Evolutionary conservation across 1,284 basidiomycete species (phyloP).

Genomic region (Anthracocystis panici-leucophaei): DNA sequence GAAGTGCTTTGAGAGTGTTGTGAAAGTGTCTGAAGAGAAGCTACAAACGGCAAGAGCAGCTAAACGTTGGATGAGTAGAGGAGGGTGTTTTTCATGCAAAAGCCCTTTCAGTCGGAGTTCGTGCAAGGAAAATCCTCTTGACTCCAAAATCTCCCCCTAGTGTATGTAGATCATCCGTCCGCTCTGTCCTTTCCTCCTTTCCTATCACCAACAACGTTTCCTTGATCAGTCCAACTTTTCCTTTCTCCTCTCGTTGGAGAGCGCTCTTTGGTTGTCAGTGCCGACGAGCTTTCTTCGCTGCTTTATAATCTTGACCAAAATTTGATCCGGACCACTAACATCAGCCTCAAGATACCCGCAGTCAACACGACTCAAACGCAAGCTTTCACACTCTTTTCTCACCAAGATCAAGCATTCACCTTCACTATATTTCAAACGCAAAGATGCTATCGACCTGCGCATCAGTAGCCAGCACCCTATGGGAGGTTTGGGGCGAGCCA

Average conservation of each 20-base stretch:
- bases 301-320: background rate
- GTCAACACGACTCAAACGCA: background rate
- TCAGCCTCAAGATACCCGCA: background rate
- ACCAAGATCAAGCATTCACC: too few species aligned
- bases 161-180: background rate
- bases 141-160: background rate
- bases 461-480: constrained; percentile 31
- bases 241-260: background rate
- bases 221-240: too few species aligned
- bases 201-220: background rate
- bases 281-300: constrained; percentile 4
- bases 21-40: too few species aligned
- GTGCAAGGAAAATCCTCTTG: background rate
- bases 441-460: constrained; percentile 2
- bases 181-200: background rate
- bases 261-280: constrained; percentile 9
- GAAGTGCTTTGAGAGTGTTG: too few species aligned
- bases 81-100: background rate
- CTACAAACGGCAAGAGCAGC: background rate
- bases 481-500: constrained; percentile 63
- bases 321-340: background rate
- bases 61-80: background rate
- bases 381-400: background rate
- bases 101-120: background rate
- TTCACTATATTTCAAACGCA: too few species aligned